Evolutionary conservation across 176 grass and related monocot species (phyloP).

Genomic region (Phoenix roebelenii): DNA sequence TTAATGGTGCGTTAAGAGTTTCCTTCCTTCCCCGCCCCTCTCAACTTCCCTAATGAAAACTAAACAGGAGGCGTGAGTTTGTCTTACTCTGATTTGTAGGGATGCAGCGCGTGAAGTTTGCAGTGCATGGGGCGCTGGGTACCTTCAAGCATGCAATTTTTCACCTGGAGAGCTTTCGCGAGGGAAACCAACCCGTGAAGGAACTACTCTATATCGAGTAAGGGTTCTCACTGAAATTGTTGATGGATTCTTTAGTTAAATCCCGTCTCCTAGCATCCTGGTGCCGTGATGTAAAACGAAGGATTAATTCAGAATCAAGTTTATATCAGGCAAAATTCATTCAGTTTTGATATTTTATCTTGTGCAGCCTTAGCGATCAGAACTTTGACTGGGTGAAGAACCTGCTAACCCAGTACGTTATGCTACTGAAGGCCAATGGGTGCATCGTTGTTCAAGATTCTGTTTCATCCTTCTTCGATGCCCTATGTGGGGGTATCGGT

Average conservation of each 20-base stretch:
- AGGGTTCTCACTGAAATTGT: not conserved
- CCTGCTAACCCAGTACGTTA: constrained; percentile 14
- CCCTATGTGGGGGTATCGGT: constrained; percentile 16
- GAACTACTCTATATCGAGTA: constrained; percentile 27
- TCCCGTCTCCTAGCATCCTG: no score
- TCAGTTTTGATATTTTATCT: not conserved
- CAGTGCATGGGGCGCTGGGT: constrained; percentile 21
- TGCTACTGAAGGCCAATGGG: constrained; percentile 16
- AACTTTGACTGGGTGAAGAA: constrained; percentile 18
- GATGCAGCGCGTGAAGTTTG: constrained; percentile 8
- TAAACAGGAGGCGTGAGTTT: no score
- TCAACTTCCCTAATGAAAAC: no score
- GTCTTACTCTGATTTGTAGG: not conserved
- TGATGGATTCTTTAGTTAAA: no score
- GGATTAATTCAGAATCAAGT: not conserved
- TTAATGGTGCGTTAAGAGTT: constrained; percentile 6
- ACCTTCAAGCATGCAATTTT: constrained; percentile 30
- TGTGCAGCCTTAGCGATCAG: constrained; percentile 15
- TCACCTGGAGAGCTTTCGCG: constrained; percentile 12
- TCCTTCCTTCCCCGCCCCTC: not conserved
- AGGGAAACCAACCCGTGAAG: not conserved
- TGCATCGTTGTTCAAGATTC: constrained; percentile 14
- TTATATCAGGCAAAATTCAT: not conserved
- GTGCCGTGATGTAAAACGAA: not conserved
- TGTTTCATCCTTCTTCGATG: constrained; percentile 10